Percentiles rank a stretch among this genome's conserved stretches.
Evolutionary conservation across 495 filamentous ascomycete species (phyloP).

Genomic region (Neurospora tetrasperma): DNA sequence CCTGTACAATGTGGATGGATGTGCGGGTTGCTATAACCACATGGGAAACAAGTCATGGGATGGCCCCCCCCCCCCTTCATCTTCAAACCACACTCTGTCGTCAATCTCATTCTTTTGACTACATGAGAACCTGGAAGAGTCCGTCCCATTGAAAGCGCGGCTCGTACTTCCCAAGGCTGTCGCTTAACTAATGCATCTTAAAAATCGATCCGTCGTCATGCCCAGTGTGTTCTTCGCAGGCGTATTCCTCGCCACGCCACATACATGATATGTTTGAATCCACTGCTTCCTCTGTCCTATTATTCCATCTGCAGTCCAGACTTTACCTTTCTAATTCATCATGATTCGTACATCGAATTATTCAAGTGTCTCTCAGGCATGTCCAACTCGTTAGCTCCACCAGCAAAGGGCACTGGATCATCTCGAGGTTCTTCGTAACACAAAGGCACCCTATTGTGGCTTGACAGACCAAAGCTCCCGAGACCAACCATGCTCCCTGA

Average conservation of each 20-base stretch:
- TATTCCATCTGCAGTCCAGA: background rate
- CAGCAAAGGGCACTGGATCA: background rate
- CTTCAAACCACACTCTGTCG: background rate
- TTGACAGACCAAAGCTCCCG: constrained; percentile 32
- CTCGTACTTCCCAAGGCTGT: background rate
- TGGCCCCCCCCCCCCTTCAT: background rate
- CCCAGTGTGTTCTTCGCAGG: background rate
- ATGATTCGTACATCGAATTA: background rate
- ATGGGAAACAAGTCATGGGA: constrained; percentile 11
- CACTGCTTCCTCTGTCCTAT: background rate
- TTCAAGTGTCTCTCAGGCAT: background rate
- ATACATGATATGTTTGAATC: background rate
- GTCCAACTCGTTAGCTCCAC: background rate
- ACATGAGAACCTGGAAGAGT: background rate
- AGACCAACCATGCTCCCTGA: constrained; percentile 43
- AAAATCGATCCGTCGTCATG: background rate
- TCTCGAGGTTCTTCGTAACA: background rate
- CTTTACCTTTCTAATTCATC: background rate
- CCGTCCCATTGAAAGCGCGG: background rate
- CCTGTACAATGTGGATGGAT: constrained; percentile 8
- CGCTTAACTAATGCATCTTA: background rate
- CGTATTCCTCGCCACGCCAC: background rate
- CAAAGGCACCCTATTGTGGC: background rate
- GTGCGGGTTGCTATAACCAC: constrained; percentile 9
- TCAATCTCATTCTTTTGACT: background rate